phyloP scores from a whole-genome alignment of 2,329 filamentous ascomycete genomes.

The Elsinoe australis region DNA sequence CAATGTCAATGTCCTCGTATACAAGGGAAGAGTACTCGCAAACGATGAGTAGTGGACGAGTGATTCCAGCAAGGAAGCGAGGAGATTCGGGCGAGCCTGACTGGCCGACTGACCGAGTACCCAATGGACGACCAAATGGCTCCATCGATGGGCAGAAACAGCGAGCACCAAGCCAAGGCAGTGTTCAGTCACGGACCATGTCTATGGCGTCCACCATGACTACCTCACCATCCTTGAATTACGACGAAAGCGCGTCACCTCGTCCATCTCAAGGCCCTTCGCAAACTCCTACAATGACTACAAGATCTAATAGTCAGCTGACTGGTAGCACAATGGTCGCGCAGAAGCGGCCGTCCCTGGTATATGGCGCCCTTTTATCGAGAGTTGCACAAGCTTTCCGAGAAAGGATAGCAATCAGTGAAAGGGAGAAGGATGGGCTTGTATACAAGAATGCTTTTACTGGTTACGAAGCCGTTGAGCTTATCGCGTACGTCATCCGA shows the following conservation, averaged over 20 bases:
- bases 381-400: conserved; percentile 87
- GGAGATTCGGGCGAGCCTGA: conserved; percentile 40
- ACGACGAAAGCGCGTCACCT: conserved; percentile 24
- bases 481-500: conserved; percentile 93
- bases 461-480: conserved; percentile 88
- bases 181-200: conserved; percentile 59
- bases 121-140: conserved; percentile 17
- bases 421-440: conserved; percentile 91
- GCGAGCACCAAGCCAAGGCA: conserved; percentile 31
- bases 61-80: conserved; percentile 70
- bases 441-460: conserved; percentile 97
- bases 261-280: conserved; percentile 25
- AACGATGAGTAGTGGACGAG: conserved; percentile 85
- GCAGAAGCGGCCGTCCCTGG: conserved; percentile 66
- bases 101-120: conserved; percentile 7
- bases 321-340: conserved; percentile 45
- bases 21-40: conserved; percentile 71
- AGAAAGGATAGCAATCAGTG: conserved; percentile 75
- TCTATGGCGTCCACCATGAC: conserved; percentile 81
- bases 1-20: conserved; percentile 92
- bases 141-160: conserved; percentile 15
- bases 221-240: conserved; percentile 38
- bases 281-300: conserved; percentile 24
- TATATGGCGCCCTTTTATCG: conserved; percentile 91
- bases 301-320: conserved; percentile 34